These are phyloP conservation scores for Monilinia fructicola DNA, from an alignment of 2,329 filamentous ascomycete genomes.

Conservation along the genomic window DNA sequence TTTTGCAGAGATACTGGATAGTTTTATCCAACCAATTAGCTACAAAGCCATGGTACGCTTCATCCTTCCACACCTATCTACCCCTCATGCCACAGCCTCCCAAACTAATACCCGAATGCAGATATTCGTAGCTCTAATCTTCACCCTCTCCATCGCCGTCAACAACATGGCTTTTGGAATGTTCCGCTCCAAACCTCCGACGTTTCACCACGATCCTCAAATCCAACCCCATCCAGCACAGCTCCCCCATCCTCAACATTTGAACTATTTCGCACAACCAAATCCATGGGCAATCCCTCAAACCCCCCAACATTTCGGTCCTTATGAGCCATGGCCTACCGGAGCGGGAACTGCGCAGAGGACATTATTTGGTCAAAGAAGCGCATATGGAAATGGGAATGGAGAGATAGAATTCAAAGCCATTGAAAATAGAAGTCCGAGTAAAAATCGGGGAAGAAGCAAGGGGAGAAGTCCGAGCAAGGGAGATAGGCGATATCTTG, in stretches of 20 bases:
- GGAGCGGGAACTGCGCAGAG: not conserved
- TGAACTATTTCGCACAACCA: conserved; percentile 12
- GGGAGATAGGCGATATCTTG: conserved; percentile 28
- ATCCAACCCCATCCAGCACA: conserved; percentile 33
- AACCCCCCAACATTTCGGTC: conserved; percentile 25
- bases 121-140: conserved; percentile 53
- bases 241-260: conserved; percentile 29
- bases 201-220: conserved; percentile 32
- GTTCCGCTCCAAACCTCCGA: conserved; percentile 35
- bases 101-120: conserved; percentile 32
- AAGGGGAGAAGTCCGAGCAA: conserved; percentile 36
- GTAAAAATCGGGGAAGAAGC: conserved; percentile 31
- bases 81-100: too few species aligned
- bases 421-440: conserved; percentile 33
- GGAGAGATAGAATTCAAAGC: not conserved
- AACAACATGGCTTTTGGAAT: conserved; percentile 51
- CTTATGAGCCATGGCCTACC: conserved; percentile 28
- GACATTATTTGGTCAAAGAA: conserved; percentile 1
- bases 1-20: conserved; percentile 89
- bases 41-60: conserved; percentile 71
- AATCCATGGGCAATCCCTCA: conserved; percentile 32
- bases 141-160: conserved; percentile 50
- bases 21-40: conserved; percentile 86
- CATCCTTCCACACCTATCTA: not conserved
- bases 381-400: conserved; percentile 5